Evolutionary conservation across 768 basidiomycete genomes (phyloP).

Genomic region (Flagelloscypha sp.): DNA sequence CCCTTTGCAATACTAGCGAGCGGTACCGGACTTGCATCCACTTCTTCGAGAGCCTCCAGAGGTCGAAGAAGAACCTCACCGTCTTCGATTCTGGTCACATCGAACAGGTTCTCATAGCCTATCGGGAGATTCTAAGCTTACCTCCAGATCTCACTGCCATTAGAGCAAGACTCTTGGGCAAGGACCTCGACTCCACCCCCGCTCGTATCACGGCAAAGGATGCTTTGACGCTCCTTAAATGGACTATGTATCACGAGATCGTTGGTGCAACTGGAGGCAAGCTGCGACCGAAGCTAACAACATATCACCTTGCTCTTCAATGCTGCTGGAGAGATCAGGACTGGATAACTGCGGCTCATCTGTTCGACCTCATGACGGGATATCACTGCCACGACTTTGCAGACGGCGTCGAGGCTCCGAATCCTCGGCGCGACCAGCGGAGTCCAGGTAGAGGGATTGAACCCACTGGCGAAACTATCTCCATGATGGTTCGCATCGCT

Average conservation of each 20-base stretch:
- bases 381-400: conserved; percentile 47
- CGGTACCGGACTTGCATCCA: conserved; percentile 42
- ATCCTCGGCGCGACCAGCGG: conserved; percentile 35
- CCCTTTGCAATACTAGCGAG: conserved; percentile 42
- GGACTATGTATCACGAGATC: conserved; percentile 57
- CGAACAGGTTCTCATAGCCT: conserved; percentile 53
- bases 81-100: conserved; percentile 48
- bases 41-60: conserved; percentile 45
- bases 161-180: too few species aligned
- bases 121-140: too few species aligned
- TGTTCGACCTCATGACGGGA: conserved; percentile 71
- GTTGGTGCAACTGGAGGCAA: conserved; percentile 34
- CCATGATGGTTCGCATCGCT: conserved; percentile 52
- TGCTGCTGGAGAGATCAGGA: conserved; percentile 58
- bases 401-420: conserved; percentile 30
- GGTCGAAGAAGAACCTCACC: conserved; percentile 24
- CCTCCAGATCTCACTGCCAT: too few species aligned
- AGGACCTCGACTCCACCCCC: conserved; percentile 28
- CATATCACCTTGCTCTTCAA: conserved; percentile 55
- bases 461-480: conserved; percentile 47
- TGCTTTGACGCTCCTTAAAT: conserved; percentile 54
- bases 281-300: conserved; percentile 38
- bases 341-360: conserved; percentile 48
- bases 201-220: conserved; percentile 32
- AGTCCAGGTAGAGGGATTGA: conserved; percentile 34